Evolutionary conservation across 2,329 filamentous ascomycete species (phyloP).

Genomic region (Beauveria bassiana): DNA sequence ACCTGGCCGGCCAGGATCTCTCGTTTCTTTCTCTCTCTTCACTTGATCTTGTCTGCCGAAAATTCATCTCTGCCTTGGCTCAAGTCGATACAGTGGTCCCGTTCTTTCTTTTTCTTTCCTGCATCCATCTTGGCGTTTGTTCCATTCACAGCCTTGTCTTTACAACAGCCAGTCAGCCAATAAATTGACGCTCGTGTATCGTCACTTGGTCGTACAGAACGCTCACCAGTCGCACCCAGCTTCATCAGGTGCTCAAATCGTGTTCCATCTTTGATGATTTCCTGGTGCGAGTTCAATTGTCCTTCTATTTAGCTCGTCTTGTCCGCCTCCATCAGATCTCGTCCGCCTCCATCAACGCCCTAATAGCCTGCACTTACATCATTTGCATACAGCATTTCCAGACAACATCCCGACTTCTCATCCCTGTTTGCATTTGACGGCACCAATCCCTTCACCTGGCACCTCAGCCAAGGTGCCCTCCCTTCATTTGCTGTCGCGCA

Average conservation of each 20-base stretch:
- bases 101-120: not conserved
- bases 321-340: not conserved
- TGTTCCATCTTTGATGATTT: not conserved
- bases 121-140: not conserved
- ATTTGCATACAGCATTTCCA: not conserved
- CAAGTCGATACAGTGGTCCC: not conserved
- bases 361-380: not conserved
- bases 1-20: not conserved
- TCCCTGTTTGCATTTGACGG: not conserved
- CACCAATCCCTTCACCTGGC: not conserved
- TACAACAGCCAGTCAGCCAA: not conserved
- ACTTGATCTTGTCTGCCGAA: not conserved
- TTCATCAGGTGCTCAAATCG: not conserved
- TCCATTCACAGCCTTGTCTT: not conserved
- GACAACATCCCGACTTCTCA: not conserved
- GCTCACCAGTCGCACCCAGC: not conserved
- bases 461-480: not conserved
- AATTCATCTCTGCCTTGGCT: no score
- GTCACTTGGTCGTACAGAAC: constrained; percentile 2
- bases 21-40: not conserved
- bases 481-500: constrained; percentile 4
- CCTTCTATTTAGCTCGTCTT: not conserved
- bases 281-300: not conserved
- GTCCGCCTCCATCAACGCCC: not conserved
- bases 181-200: not conserved